These are phyloP conservation scores for Silybum marianum DNA, from an alignment of 129 eudicot genomes.

Conservation along the genomic window DNA sequence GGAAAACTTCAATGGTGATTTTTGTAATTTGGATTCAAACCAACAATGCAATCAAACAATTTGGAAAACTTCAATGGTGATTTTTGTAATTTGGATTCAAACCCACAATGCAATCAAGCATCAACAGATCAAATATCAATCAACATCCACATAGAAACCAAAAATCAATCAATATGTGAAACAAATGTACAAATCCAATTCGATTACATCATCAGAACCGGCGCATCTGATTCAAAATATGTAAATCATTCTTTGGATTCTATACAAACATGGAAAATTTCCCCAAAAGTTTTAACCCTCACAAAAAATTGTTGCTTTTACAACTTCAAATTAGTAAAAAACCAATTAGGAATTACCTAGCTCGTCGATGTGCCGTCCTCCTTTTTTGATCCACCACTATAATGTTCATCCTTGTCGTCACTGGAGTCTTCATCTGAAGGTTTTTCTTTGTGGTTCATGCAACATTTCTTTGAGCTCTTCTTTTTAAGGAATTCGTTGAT, in stretches of 20 bases:
- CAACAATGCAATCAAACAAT: no score
- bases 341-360: constrained; percentile 4
- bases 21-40: no score
- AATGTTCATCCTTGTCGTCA: constrained; percentile 55
- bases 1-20: no score
- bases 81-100: constrained; percentile 56
- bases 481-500: constrained; percentile 72
- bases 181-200: background rate
- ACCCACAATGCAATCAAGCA: constrained; percentile 24
- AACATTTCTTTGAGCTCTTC: constrained; percentile 90
- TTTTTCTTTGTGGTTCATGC: constrained; percentile 83
- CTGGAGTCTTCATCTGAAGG: constrained; percentile 81
- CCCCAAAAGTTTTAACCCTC: constrained; percentile 15
- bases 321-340: constrained; percentile 6
- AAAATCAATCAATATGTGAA: constrained; percentile 16
- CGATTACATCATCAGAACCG: constrained; percentile 1
- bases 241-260: background rate
- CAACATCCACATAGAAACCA: constrained; percentile 14
- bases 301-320: background rate
- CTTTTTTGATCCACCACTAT: constrained; percentile 40
- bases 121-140: background rate
- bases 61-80: constrained; percentile 56
- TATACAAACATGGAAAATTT: constrained; percentile 4
- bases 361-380: constrained; percentile 25
- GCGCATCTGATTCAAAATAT: constrained; percentile 17